A percentile compares a stretch with the other conserved stretches of the same genome.
phyloP scores from a whole-genome alignment of 768 basidiomycete species.

The Boletus insuetus region DNA sequence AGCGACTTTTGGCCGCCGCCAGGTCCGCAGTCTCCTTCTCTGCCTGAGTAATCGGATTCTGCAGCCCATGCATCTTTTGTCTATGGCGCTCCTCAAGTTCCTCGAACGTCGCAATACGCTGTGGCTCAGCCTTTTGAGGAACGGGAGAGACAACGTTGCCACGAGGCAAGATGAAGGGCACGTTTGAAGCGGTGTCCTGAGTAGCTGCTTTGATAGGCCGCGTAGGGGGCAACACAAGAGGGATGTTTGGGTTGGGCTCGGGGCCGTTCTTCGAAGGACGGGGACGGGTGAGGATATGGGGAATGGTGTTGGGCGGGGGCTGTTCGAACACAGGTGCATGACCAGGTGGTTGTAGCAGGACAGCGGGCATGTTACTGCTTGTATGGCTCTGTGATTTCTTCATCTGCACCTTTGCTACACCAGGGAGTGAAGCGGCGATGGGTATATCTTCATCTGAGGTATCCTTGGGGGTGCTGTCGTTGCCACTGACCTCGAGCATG shows the following conservation, averaged over 20 bases:
- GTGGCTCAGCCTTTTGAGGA: constrained; percentile 48
- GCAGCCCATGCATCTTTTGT: constrained; percentile 77
- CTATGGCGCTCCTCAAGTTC: constrained; percentile 85
- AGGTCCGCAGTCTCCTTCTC: constrained; percentile 76
- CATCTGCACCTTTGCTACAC: constrained; percentile 4
- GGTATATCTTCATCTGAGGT: constrained; percentile 35
- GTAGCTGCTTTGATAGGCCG: constrained; percentile 35
- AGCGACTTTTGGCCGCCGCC: constrained; percentile 71
- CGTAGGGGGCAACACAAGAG: constrained; percentile 31
- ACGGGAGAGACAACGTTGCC: constrained; percentile 37
- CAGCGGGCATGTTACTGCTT: constrained; percentile 25
- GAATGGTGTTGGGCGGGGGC: constrained; percentile 16
- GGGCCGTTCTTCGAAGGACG: constrained; percentile 18
- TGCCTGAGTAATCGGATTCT: constrained; percentile 79
- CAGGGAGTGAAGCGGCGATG: constrained; percentile 25
- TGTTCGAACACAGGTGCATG: constrained; percentile 28
- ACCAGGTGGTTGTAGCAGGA: constrained; percentile 30
- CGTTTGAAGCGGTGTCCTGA: constrained; percentile 34
- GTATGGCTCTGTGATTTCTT: constrained; percentile 21
- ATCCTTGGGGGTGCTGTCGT: constrained; percentile 32
- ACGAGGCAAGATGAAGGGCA: constrained; percentile 46
- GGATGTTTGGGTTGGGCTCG: constrained; percentile 27
- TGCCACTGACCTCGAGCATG: constrained; percentile 47
- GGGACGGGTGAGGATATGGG: constrained; percentile 23
- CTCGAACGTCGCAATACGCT: constrained; percentile 77